phyloP scores from a whole-genome alignment of 2,329 filamentous ascomycete species.

The Pestalotiopsis sp. region DNA sequence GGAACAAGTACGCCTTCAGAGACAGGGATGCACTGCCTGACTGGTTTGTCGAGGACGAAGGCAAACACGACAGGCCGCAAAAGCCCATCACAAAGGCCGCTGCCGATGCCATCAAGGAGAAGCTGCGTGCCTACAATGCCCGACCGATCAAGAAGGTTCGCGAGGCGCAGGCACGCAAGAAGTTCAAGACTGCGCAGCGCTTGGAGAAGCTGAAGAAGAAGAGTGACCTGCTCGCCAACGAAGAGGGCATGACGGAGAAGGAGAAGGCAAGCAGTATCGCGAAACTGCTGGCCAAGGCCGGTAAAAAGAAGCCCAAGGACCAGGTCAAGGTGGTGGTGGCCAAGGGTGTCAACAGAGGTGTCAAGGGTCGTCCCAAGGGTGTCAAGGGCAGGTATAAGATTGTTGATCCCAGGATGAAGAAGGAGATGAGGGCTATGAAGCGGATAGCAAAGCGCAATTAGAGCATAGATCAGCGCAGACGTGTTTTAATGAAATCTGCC shows the following conservation, averaged over 20 bases:
- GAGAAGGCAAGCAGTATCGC: conserved; percentile 89
- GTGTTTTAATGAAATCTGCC: neutral
- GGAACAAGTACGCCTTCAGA: conserved; percentile 90
- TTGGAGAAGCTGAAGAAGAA: conserved; percentile 98
- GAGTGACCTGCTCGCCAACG: conserved; percentile 83
- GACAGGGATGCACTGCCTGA: conserved; percentile 91
- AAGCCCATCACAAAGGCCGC: conserved; percentile 92
- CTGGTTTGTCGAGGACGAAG: conserved; percentile 97
- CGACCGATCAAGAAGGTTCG: conserved; percentile 98
- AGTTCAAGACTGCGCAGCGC: conserved; percentile 87
- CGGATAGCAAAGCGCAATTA: conserved; percentile 21
- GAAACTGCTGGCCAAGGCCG: conserved; percentile 79
- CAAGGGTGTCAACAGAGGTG: conserved; percentile 78
- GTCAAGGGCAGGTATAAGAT: conserved; percentile 98
- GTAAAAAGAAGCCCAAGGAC: conserved; percentile 77
- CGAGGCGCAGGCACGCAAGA: conserved; percentile 95
- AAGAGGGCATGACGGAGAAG: conserved; percentile 92
- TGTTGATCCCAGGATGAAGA: conserved; percentile 51
- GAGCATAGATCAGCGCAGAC: neutral
- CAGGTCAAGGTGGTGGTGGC: conserved; percentile 90
- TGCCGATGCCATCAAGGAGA: conserved; percentile 91
- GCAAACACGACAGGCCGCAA: conserved; percentile 78
- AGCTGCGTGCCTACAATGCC: conserved; percentile 88
- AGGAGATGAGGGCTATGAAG: conserved; percentile 27
- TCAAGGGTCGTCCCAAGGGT: conserved; percentile 83